phyloP scores from a whole-genome alignment of 2,329 filamentous ascomycete genomes.

The Orbilia ellipsospora region DNA sequence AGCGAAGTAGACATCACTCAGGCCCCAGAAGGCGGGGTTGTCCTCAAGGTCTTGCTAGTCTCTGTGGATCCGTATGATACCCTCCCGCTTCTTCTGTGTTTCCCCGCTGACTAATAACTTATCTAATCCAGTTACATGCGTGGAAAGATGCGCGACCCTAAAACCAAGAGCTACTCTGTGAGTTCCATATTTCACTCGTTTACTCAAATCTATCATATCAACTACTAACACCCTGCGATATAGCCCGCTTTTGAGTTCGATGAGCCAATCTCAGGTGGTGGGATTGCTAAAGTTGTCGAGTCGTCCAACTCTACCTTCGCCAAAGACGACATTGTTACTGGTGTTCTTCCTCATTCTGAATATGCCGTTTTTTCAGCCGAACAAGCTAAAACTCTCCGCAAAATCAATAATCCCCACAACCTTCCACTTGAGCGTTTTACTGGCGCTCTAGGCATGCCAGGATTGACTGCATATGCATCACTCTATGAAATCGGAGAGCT shows the following conservation, averaged over 20 bases:
- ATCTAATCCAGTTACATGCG: constrained; percentile 72
- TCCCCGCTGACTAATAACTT: neutral
- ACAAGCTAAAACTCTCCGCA: constrained; percentile 65
- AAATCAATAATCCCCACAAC: constrained; percentile 76
- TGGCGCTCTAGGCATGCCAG: constrained; percentile 81
- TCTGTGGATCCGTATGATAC: constrained; percentile 75
- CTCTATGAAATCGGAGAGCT: constrained; percentile 81
- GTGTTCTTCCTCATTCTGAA: constrained; percentile 72
- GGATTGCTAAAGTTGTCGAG: constrained; percentile 76
- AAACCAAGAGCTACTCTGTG: constrained; percentile 73
- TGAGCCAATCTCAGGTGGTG: constrained; percentile 73
- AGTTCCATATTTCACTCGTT: neutral
- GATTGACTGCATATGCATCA: constrained; percentile 77
- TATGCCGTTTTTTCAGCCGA: constrained; percentile 71
- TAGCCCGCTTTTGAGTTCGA: constrained; percentile 70
- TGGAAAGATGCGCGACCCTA: constrained; percentile 76
- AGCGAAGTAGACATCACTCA: constrained; percentile 74
- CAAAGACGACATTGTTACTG: constrained; percentile 74
- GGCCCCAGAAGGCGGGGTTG: constrained; percentile 73
- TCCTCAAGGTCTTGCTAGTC: constrained; percentile 76
- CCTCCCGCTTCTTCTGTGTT: neutral
- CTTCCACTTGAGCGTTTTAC: constrained; percentile 76
- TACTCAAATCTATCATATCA: no score
- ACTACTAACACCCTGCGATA: no score
- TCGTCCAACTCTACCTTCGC: constrained; percentile 74